A percentile compares a stretch with the other conserved stretches of the same genome.
Evolutionary conservation across 768 basidiomycete species (phyloP).

Genomic region (Neoboletus subvelutipes): DNA sequence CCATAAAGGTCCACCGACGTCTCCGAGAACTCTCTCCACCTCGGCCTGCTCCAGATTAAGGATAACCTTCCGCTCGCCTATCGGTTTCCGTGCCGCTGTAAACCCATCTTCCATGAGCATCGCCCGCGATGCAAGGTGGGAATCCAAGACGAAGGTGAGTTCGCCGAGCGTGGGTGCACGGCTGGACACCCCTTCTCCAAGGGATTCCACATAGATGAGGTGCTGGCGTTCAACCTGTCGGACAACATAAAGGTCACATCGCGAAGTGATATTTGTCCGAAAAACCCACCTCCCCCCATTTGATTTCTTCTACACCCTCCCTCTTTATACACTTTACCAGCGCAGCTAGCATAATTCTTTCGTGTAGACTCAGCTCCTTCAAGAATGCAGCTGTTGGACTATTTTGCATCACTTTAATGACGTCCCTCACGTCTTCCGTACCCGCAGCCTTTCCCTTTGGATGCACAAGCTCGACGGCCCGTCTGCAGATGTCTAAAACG

Average conservation of each 20-base stretch:
- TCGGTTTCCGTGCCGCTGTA: conserved; percentile 51
- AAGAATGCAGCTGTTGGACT: conserved; percentile 87
- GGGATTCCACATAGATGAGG: conserved; percentile 60
- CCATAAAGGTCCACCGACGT: conserved; percentile 72
- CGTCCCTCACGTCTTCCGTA: conserved; percentile 71
- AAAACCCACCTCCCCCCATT: conserved; percentile 70
- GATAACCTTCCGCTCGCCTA: conserved; percentile 67
- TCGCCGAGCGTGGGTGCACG: conserved; percentile 62
- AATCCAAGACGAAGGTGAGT: conserved; percentile 67
- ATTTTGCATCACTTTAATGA: conserved; percentile 85
- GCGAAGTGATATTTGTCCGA: neutral
- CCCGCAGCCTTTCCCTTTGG: conserved; percentile 51
- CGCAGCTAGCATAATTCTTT: conserved; percentile 83
- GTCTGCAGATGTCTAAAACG: conserved; percentile 91
- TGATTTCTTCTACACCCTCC: conserved; percentile 85
- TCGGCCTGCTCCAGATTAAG: conserved; percentile 84
- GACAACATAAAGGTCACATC: conserved; percentile 1
- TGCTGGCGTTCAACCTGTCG: conserved; percentile 75
- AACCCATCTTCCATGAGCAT: conserved; percentile 69
- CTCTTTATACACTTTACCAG: conserved; percentile 78
- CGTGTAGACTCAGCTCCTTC: conserved; percentile 80
- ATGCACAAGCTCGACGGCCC: conserved; percentile 79
- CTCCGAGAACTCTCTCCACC: conserved; percentile 81
- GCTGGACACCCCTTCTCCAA: conserved; percentile 58
- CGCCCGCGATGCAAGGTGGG: conserved; percentile 74